Evolutionary conservation across 2,329 filamentous ascomycete genomes (phyloP), one percentile per base, ranked within the genome.

Genomic region (Aspergillus arachidicola): DNA sequence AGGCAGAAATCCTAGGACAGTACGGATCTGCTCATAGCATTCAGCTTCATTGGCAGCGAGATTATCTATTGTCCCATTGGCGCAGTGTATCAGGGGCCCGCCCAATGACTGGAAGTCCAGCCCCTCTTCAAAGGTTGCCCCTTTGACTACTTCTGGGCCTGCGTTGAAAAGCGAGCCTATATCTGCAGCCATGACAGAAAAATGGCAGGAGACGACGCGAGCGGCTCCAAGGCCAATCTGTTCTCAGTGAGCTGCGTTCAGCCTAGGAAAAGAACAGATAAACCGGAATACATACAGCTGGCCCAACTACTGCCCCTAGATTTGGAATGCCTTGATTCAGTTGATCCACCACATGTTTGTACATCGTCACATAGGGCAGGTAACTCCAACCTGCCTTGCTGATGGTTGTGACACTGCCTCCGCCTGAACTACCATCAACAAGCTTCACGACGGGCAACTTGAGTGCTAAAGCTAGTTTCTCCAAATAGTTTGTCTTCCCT

Each of bases 61-160:
- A 59, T 89, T 90, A 64, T 90, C 87, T 56, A 89, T 88, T 0
- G 87, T 90, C 0, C 87, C 87, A 63, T 90, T 90, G 1, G 84
- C 85, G 68, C 86, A 88, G 69, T 90, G 87, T 73, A 89, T 83
- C 23, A 76, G 76, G 0, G 87, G 86, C 0, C 87, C 87, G 3
- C 87, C 87, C 0, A 89, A 78, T 65, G 89, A 86, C 14, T 81
- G 82, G 55, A 88, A 84, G 4, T 79, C 83, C 3, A 89, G 73
- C 0, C 83, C 87, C 76, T 89, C 87, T 71, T 89, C 87, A 66
- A 89, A 89, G 0, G 87, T 90, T 1, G 87, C 87, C 7, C 83
- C 79, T 56, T 85, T 84, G 21, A 89, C 87, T 0, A 89, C 86
- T 64, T 85, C 84, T 0, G 87, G 87, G 0, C 87, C 87, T 7